phyloP scores from a whole-genome alignment of 331 rosid genomes.

The Dryas integrifolia region DNA sequence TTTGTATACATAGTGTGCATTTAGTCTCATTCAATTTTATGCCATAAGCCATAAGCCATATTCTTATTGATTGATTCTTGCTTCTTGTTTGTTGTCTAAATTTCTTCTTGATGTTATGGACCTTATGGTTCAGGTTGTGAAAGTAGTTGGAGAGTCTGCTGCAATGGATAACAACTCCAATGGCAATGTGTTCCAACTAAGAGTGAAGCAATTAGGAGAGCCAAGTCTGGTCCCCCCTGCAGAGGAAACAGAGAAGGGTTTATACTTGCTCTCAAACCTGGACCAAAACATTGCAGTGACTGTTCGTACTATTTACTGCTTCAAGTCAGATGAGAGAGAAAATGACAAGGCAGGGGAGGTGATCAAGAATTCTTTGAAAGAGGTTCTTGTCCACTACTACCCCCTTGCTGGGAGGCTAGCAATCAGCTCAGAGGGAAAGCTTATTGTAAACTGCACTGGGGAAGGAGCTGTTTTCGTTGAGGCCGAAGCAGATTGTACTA shows the following conservation, averaged over 20 bases:
- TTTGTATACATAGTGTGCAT: neutral
- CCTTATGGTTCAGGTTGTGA: conserved; percentile 31
- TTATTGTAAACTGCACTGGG: conserved; percentile 59
- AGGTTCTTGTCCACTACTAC: conserved; percentile 65
- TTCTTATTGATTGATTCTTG: neutral
- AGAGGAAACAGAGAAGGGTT: conserved; percentile 55
- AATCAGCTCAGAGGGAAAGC: conserved; percentile 67
- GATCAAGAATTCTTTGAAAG: conserved; percentile 50
- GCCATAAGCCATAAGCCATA: neutral
- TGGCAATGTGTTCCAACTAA: conserved; percentile 35
- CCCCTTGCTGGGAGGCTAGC: conserved; percentile 73
- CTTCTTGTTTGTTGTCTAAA: conserved; percentile 5
- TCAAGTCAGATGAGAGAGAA: conserved; percentile 44
- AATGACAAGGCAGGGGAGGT: conserved; percentile 53
- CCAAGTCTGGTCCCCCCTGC: conserved; percentile 59
- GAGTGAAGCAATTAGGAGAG: conserved; percentile 46
- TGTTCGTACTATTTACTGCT: conserved; percentile 68
- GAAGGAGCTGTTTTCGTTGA: conserved; percentile 73
- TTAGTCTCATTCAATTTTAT: conserved; percentile 3
- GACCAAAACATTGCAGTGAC: conserved; percentile 78
- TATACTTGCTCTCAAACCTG: conserved; percentile 60
- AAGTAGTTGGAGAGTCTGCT: conserved; percentile 25
- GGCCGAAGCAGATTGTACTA: conserved; percentile 58
- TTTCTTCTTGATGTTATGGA: neutral
- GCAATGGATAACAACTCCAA: conserved; percentile 39